Percentiles rank a stretch among this genome's conserved stretches.
phyloP scores from a whole-genome alignment of 192 early-diverging fungal genomes.

The Haplosporangium gracile region DNA sequence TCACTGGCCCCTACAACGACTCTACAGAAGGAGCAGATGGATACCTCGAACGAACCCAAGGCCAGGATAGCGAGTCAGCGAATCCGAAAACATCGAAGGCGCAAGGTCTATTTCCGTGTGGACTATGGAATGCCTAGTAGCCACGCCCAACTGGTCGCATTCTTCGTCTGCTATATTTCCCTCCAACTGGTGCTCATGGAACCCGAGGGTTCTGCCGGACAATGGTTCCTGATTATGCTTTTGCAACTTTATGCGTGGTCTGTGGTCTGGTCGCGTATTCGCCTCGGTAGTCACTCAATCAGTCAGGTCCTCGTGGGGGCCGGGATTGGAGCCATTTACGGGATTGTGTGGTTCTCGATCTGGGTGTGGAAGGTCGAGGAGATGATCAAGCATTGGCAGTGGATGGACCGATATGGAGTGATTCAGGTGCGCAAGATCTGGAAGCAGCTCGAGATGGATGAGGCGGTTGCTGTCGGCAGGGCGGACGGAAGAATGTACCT shows the following conservation, averaged over 20 bases:
- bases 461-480: conserved; percentile 31
- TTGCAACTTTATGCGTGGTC: conserved; percentile 52
- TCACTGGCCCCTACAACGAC: conserved; percentile 40
- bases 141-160: conserved; percentile 78
- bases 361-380: conserved; percentile 55
- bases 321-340: conserved; percentile 39
- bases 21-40: conserved; percentile 41
- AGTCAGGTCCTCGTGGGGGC: conserved; percentile 58
- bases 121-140: conserved; percentile 84
- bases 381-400: conserved; percentile 57
- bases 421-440: conserved; percentile 55
- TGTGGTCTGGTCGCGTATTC: conserved; percentile 59
- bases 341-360: conserved; percentile 53
- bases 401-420: conserved; percentile 55
- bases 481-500: conserved; percentile 48
- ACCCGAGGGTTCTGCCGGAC: conserved; percentile 41
- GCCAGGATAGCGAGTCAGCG: conserved; percentile 17
- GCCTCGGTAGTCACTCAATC: conserved; percentile 49
- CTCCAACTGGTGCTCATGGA: conserved; percentile 54
- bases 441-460: conserved; percentile 51
- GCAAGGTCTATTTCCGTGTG: conserved; percentile 42
- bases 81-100: conserved; percentile 42
- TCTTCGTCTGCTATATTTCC: conserved; percentile 70
- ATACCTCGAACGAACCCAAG: conserved; percentile 38
- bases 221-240: conserved; percentile 55